Percentiles rank a stretch among this genome's conserved stretches.
These are phyloP conservation scores for Helminthosporium solani DNA, from an alignment of 2,329 filamentous ascomycete species.

Conservation along the genomic window DNA sequence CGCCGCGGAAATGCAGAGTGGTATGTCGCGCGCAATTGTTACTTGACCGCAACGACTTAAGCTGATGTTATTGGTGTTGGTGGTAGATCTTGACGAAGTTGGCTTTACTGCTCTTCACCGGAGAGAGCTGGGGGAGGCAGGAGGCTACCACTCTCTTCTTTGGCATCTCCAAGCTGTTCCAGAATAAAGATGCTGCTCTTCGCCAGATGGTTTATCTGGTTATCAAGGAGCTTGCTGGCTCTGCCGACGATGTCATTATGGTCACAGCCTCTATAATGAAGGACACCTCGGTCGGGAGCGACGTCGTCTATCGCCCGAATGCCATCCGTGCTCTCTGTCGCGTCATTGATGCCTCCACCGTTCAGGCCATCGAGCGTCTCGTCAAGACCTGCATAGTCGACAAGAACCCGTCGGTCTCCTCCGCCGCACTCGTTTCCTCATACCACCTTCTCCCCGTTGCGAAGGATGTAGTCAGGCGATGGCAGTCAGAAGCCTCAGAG, in stretches of 20 bases:
- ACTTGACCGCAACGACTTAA: background rate
- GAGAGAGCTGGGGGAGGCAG: constrained; percentile 93
- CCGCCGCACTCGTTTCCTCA: constrained; percentile 91
- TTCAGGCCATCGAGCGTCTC: constrained; percentile 95
- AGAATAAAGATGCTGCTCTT: constrained; percentile 97
- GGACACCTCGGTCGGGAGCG: constrained; percentile 92
- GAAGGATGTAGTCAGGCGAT: constrained; percentile 90
- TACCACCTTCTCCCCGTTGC: constrained; percentile 97
- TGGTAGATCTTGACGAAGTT: constrained; percentile 77
- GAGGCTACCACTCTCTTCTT: constrained; percentile 99
- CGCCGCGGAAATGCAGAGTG: constrained; percentile 94
- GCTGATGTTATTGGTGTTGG: constrained; percentile 3
- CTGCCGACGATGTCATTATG: constrained; percentile 99
- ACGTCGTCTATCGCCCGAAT: constrained; percentile 80
- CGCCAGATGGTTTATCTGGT: constrained; percentile 98
- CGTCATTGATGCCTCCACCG: constrained; percentile 92
- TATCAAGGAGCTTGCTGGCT: constrained; percentile 94
- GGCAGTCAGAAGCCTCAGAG: constrained; percentile 98
- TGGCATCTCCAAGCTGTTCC: constrained; percentile 95
- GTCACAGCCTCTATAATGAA: constrained; percentile 99
- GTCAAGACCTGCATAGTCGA: constrained; percentile 99
- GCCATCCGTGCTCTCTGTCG: constrained; percentile 93
- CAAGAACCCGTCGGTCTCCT: constrained; percentile 96
- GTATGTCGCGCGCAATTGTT: constrained; percentile 50
- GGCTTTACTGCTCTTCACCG: constrained; percentile 90